Evolutionary conservation across 2,329 filamentous ascomycete genomes (phyloP).

Genomic region (Trichoderma guizhouense): DNA sequence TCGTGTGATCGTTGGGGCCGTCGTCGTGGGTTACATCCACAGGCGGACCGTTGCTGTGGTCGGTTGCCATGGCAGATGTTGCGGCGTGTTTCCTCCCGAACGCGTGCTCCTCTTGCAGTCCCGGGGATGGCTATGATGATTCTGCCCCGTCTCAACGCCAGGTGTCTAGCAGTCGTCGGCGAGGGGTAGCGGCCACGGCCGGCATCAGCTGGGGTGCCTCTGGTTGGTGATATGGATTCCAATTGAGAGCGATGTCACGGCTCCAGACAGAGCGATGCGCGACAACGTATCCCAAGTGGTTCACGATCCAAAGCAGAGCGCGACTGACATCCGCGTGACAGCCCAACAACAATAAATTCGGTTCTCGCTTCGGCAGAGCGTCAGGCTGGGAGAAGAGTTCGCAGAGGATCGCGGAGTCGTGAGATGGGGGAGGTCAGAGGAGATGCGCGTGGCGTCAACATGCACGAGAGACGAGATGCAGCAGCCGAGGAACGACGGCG

Average conservation of each 20-base stretch:
- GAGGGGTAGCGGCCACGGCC: slow-evolving; percentile 33
- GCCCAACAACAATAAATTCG: slow-evolving; percentile 21
- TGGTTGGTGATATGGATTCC: slow-evolving; percentile 23
- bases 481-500: background rate
- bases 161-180: slow-evolving; percentile 32
- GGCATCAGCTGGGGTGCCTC: slow-evolving; percentile 35
- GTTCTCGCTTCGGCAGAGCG: slow-evolving; percentile 13
- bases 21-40: slow-evolving; percentile 37
- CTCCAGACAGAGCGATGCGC: slow-evolving; percentile 22
- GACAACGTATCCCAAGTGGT: slow-evolving; percentile 19
- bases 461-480: slow-evolving; percentile 2
- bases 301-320: slow-evolving; percentile 23
- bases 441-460: slow-evolving; percentile 20
- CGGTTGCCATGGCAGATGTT: slow-evolving; percentile 43
- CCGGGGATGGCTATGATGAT: slow-evolving; percentile 24
- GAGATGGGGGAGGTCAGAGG: slow-evolving; percentile 25
- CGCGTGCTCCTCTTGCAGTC: slow-evolving; percentile 25
- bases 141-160: slow-evolving; percentile 31
- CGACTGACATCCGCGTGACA: slow-evolving; percentile 29
- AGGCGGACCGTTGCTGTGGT: slow-evolving; percentile 43
- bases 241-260: slow-evolving; percentile 27
- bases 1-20: slow-evolving; percentile 26
- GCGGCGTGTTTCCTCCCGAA: slow-evolving; percentile 22
- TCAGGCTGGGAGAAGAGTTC: slow-evolving; percentile 23
- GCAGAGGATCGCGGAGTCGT: slow-evolving; percentile 29